phyloP scores from a whole-genome alignment of 495 filamentous ascomycete species.

The Daldinia bambusicola region DNA sequence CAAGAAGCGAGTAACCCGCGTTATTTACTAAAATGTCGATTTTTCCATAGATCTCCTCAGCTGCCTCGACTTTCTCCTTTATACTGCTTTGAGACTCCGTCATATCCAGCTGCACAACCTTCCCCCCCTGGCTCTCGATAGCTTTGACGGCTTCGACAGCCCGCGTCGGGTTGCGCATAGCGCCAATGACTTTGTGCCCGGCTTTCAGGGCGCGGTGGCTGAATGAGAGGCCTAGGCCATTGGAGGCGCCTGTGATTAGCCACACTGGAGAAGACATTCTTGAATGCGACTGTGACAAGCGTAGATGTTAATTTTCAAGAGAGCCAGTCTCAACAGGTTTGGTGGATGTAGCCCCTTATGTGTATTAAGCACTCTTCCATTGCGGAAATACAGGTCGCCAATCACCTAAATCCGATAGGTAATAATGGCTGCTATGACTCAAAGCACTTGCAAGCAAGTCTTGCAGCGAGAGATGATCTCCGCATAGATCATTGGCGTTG shows the following conservation, averaged over 20 bases:
- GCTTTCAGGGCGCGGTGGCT: conserved; percentile 1
- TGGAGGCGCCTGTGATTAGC: conserved; percentile 1
- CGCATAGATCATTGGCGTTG: background rate
- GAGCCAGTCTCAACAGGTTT: too few relatives aligned
- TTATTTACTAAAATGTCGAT: conserved; percentile 1
- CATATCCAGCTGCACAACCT: background rate
- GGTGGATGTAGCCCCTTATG: background rate
- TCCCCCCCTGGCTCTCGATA: background rate
- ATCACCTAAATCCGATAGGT: background rate
- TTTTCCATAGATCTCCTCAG: background rate
- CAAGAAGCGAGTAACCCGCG: conserved; percentile 1
- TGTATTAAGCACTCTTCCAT: background rate
- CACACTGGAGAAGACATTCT: conserved; percentile 1
- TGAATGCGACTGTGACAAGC: background rate
- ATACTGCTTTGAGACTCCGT: background rate
- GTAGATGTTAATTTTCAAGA: too few relatives aligned
- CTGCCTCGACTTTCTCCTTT: conserved; percentile 2
- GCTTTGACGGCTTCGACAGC: background rate
- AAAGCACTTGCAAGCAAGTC: background rate
- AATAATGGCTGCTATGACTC: background rate
- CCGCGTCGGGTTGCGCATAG: background rate
- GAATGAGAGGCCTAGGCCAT: conserved; percentile 3
- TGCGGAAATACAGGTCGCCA: background rate
- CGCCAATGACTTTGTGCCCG: conserved; percentile 1
- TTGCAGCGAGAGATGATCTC: background rate